Base-by-base conservation (phyloP, 2,329 filamentous ascomycete genomes). In the Amylocarpus encephaloides region DNA sequence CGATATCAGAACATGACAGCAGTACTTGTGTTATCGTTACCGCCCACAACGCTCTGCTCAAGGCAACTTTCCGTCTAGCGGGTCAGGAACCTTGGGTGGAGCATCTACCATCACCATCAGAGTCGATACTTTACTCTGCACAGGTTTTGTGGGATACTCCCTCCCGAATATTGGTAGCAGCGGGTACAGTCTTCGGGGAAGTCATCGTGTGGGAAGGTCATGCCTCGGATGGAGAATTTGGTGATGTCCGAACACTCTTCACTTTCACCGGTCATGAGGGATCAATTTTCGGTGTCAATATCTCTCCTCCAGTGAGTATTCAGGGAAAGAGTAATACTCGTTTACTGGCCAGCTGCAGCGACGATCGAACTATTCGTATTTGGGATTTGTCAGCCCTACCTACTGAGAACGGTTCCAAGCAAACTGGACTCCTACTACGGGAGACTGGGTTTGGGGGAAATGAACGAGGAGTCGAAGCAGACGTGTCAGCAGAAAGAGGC, bases 161-260 rank as follows among this genome's bases (percentile, higher is more conserved):
- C 5, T 71, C 73, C 40, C 73, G 74, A 46, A 73, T 95, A 41
- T 75, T 96, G 16, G 79, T 96, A 45, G 88, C 89, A 6, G 87
- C 87, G 2, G 93, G 93, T 1, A 97, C 93, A 0, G 90, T 92
- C 1, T 97, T 97, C 68, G 93, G 93, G 2, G 91, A 97, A 67
- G 86, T 98, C 6, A 75, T 96, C 34, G 79, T 95, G 13, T 97
- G 93, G 93, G 87, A 83, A 57, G 90, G 81, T 59, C 69, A 71
- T 42, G 59, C 76, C n/a, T 55, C 58, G 2, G 26, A 50, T 29
- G 42, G 51, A 3, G 49, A 40, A 13, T 43, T 55, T 13, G 46
- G 53, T 30, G 51, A 50, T 15, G 69, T 68, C 35, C 70, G 77
- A 57, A 67, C 79, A 16, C 67, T 81, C 3, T 75, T 71, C 50